A percentile compares a stretch with the other conserved stretches of the same genome.
These are phyloP conservation scores for Talaromyces sp. DNA, from an alignment of 2,329 filamentous ascomycete species.

Conservation along the genomic window DNA sequence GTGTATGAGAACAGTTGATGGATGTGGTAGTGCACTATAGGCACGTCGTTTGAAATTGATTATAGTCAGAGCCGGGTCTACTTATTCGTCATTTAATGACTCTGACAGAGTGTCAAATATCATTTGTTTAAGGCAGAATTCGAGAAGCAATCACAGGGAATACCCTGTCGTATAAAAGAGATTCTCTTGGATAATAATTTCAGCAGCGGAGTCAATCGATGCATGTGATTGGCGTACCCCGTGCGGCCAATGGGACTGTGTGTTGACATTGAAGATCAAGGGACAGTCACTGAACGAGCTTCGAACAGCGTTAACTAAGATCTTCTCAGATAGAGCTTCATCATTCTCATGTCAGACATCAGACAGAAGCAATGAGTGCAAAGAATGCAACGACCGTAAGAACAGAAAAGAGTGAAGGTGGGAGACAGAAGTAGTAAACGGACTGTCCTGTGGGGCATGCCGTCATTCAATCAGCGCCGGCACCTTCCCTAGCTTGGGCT, in stretches of 20 bases:
- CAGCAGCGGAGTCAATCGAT: slow-evolving; percentile 5
- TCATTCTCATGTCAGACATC: too few species aligned
- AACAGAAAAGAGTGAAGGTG: neutral
- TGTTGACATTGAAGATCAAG: neutral
- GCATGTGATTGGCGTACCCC: slow-evolving; percentile 1
- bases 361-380: too few species aligned
- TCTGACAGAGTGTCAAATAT: neutral
- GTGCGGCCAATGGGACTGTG: neutral
- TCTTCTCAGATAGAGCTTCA: neutral
- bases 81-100: neutral
- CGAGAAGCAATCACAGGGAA: neutral
- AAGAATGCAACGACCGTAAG: neutral
- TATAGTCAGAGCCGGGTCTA: neutral
- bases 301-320: neutral
- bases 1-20: neutral
- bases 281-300: neutral
- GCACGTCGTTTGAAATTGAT: neutral
- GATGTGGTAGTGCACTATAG: neutral
- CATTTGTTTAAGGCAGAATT: neutral
- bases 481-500: neutral
- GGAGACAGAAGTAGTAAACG: too few species aligned
- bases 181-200: slow-evolving; percentile 1
- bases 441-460: neutral
- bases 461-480: slow-evolving; percentile 9
- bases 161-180: neutral